phyloP scores from a whole-genome alignment of 192 early-diverging fungal species.

The Fimicolochytrium jonesii region DNA sequence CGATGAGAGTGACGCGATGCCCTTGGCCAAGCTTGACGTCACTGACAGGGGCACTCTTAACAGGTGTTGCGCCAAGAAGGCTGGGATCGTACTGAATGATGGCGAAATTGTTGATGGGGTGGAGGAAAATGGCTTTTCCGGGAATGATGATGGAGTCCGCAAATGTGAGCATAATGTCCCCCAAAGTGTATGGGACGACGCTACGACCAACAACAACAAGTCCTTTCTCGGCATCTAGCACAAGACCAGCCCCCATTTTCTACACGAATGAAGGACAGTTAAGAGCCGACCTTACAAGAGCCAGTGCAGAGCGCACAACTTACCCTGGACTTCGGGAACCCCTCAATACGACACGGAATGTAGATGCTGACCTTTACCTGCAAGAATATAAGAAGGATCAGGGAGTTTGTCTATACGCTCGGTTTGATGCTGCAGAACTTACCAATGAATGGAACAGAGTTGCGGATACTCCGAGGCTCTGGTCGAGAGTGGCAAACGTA shows the following conservation, averaged over 20 bases:
- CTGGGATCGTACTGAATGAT: conserved; percentile 76
- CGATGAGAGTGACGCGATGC: conserved; percentile 39
- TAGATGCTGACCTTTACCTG: conserved; percentile 68
- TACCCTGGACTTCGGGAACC: conserved; percentile 57
- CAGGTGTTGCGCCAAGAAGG: conserved; percentile 70
- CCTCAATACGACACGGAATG: conserved; percentile 71
- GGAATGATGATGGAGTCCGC: conserved; percentile 87
- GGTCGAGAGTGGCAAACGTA: conserved; percentile 64
- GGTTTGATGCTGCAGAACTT: background rate
- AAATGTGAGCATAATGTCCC: conserved; percentile 79
- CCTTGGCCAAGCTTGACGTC: conserved; percentile 58
- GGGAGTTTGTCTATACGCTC: background rate
- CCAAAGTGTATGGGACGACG: conserved; percentile 72
- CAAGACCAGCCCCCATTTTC: conserved; percentile 70
- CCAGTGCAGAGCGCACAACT: too few relatives aligned
- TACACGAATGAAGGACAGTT: too few relatives aligned
- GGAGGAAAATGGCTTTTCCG: conserved; percentile 72
- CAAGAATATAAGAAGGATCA: too few relatives aligned
- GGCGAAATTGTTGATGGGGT: conserved; percentile 86
- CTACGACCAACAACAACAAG: conserved; percentile 79
- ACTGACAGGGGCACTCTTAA: conserved; percentile 59
- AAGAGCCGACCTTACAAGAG: too few relatives aligned
- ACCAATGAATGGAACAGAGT: conserved; percentile 74
- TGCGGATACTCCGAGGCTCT: conserved; percentile 66
- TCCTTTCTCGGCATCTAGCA: conserved; percentile 73